These are phyloP conservation scores for Ophiostoma piceae DNA, from an alignment of 2,329 filamentous ascomycete species.

Conservation along the genomic window DNA sequence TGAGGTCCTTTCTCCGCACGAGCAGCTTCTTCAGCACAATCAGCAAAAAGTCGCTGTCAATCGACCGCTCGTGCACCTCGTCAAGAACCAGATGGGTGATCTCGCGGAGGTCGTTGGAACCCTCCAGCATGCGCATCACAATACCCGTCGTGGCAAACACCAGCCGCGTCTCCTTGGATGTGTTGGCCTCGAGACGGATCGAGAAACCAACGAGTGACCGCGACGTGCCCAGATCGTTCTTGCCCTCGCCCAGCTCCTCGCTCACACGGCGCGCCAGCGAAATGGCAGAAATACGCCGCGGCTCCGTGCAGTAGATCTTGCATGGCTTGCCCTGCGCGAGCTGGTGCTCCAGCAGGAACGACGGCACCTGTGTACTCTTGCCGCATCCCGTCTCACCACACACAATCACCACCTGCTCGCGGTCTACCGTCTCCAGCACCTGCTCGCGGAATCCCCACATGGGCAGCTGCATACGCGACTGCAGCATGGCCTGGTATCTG, in stretches of 20 bases:
- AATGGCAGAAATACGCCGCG: slow-evolving; percentile 90
- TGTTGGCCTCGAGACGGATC: slow-evolving; percentile 86
- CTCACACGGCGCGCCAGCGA: slow-evolving; percentile 89
- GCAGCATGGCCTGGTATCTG: slow-evolving; percentile 73
- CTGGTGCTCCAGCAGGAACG: slow-evolving; percentile 86
- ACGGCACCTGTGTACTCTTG: slow-evolving; percentile 96
- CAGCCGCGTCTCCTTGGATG: slow-evolving; percentile 71
- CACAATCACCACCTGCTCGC: slow-evolving; percentile 81
- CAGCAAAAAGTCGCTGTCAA: slow-evolving; percentile 92
- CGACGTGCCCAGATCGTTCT: slow-evolving; percentile 72
- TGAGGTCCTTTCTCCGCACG: slow-evolving; percentile 70
- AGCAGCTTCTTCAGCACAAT: slow-evolving; percentile 86
- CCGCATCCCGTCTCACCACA: slow-evolving; percentile 96
- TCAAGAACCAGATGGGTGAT: slow-evolving; percentile 95
- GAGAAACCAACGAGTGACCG: slow-evolving; percentile 90
- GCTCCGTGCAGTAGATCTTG: slow-evolving; percentile 94
- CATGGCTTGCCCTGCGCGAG: slow-evolving; percentile 73
- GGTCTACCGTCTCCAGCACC: slow-evolving; percentile 70
- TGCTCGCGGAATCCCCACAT: slow-evolving; percentile 81
- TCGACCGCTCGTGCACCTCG: slow-evolving; percentile 92
- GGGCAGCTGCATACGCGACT: slow-evolving; percentile 71
- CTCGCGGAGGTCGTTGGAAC: slow-evolving; percentile 76
- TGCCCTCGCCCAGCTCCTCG: slow-evolving; percentile 84
- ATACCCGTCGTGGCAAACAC: slow-evolving; percentile 89
- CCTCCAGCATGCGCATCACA: slow-evolving; percentile 96